Evolutionary conservation across 148 eudicot species (phyloP).

Genomic region (Fagopyrum esculentum): DNA sequence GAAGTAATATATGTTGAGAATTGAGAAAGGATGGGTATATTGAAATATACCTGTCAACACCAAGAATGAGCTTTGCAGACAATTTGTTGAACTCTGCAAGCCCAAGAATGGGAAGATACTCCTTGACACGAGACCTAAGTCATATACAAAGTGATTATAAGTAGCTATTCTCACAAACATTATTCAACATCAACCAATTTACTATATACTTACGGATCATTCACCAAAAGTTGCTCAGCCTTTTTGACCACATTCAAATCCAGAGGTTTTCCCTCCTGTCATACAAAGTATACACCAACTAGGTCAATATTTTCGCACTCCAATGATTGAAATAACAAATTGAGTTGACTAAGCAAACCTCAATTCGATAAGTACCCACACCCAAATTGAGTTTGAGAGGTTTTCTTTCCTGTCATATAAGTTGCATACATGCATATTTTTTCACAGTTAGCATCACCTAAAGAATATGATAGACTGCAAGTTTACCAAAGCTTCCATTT

Average conservation of each 20-base stretch:
- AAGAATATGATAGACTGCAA: neutral
- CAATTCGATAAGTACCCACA: slow-evolving; percentile 63
- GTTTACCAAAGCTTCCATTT: neutral
- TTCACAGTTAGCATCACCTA: neutral
- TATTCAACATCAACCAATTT: slow-evolving; percentile 7
- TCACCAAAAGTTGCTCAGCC: slow-evolving; percentile 83
- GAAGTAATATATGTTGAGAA: neutral
- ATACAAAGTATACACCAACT: slow-evolving; percentile 1
- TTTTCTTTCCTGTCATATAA: slow-evolving; percentile 22
- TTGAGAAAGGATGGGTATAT: neutral
- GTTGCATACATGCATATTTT: slow-evolving; percentile 29
- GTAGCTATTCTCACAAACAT: neutral
- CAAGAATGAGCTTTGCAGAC: slow-evolving; percentile 86
- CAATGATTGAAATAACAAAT: neutral
- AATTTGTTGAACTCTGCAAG: slow-evolving; percentile 83
- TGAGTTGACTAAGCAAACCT: too few relatives aligned
- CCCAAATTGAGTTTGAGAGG: slow-evolving; percentile 66
- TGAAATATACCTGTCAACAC: slow-evolving; percentile 62
- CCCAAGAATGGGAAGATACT: slow-evolving; percentile 89
- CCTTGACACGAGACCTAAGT: slow-evolving; percentile 68
- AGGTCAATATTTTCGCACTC: neutral
- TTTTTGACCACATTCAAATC: slow-evolving; percentile 75
- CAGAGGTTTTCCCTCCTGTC: slow-evolving; percentile 95
- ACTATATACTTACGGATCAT: slow-evolving; percentile 48
- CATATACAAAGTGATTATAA: neutral